These are phyloP conservation scores for Priceomyces carsonii DNA, from an alignment of 805 yeast genomes.

Conservation along the genomic window DNA sequence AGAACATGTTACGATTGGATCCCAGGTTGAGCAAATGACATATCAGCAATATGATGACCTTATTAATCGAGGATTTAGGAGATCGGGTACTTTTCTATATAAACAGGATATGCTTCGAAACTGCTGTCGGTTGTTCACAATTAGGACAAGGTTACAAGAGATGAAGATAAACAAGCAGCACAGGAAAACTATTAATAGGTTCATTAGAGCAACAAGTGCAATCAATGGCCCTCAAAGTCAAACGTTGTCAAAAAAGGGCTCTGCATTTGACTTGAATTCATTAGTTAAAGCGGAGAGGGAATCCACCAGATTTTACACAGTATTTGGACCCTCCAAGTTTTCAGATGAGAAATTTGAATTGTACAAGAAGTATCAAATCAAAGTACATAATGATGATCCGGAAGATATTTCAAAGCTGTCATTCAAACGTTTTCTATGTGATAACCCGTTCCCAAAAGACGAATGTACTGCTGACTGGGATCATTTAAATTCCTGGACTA, in stretches of 20 bases:
- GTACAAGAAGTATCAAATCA: slow-evolving; percentile 68
- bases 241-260: slow-evolving; percentile 10
- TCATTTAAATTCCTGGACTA: slow-evolving; percentile 39
- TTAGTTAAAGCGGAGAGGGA: slow-evolving; percentile 42
- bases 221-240: slow-evolving; percentile 6
- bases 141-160: slow-evolving; percentile 54
- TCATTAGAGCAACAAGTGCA: slow-evolving; percentile 41
- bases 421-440: slow-evolving; percentile 69
- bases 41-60: slow-evolving; percentile 59
- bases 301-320: slow-evolving; percentile 38
- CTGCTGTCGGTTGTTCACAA: slow-evolving; percentile 81
- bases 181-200: slow-evolving; percentile 63
- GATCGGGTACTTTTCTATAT: slow-evolving; percentile 72
- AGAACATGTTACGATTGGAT: slow-evolving; percentile 29
- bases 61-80: slow-evolving; percentile 73
- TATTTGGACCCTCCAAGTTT: slow-evolving; percentile 52
- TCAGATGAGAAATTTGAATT: slow-evolving; percentile 61
- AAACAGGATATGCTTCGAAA: slow-evolving; percentile 66
- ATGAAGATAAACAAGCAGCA: slow-evolving; percentile 64
- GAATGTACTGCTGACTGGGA: slow-evolving; percentile 38
- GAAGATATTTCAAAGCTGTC: slow-evolving; percentile 44
- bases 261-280: slow-evolving; percentile 25
- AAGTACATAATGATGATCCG: slow-evolving; percentile 64
- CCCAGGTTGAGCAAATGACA: slow-evolving; percentile 46
- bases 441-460: slow-evolving; percentile 52